phyloP scores from a whole-genome alignment of 257 asterid genomes.

The Nicotiana sylvestris region DNA sequence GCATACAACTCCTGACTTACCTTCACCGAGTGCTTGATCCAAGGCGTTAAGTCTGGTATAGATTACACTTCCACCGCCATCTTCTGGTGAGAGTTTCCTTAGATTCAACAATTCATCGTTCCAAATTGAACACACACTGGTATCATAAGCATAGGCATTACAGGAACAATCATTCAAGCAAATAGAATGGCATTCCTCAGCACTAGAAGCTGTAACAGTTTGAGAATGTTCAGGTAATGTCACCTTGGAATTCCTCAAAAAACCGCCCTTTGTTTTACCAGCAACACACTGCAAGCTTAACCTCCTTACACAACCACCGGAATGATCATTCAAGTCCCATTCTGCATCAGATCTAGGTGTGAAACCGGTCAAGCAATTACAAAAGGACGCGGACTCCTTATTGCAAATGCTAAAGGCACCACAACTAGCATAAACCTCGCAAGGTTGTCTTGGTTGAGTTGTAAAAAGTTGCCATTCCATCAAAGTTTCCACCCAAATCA shows the following conservation, averaged over 20 bases:
- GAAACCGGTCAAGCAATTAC: slow-evolving; percentile 45
- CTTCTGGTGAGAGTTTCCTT: background rate
- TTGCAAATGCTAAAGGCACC: slow-evolving; percentile 45
- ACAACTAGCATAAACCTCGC: slow-evolving; percentile 51
- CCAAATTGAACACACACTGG: slow-evolving; percentile 9
- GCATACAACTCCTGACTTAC: background rate
- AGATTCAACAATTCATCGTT: background rate
- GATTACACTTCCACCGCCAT: slow-evolving; percentile 3
- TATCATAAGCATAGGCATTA: slow-evolving; percentile 6
- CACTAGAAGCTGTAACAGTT: background rate
- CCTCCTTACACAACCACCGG: slow-evolving; percentile 29
- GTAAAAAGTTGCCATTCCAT: slow-evolving; percentile 43
- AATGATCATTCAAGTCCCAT: slow-evolving; percentile 46
- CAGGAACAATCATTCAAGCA: slow-evolving; percentile 18
- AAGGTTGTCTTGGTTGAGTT: slow-evolving; percentile 51
- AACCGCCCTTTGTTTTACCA: background rate
- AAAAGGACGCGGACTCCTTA: slow-evolving; percentile 34
- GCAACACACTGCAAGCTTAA: background rate
- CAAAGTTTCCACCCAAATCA: slow-evolving; percentile 18
- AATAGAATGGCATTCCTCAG: slow-evolving; percentile 1
- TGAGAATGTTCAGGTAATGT: background rate
- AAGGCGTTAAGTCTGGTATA: slow-evolving; percentile 2
- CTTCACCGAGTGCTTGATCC: background rate
- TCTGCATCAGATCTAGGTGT: slow-evolving; percentile 14
- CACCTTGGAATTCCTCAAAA: background rate